Evolutionary conservation across 805 yeast species (phyloP), one percentile per base, ranked within the genome.

Genomic region (Kuraishia floccosa): DNA sequence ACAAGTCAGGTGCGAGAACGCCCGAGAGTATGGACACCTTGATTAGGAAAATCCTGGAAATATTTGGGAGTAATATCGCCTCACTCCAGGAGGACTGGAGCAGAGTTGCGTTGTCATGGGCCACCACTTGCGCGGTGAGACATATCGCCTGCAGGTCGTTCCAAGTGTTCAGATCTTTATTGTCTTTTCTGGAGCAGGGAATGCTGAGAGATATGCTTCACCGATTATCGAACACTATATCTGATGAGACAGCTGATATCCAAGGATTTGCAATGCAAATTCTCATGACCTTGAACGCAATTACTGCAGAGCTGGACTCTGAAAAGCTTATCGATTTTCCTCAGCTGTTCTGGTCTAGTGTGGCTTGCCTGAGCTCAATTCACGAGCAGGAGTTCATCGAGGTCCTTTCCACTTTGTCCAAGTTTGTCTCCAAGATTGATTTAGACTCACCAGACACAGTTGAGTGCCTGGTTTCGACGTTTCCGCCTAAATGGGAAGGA

Each of bases 241-340:
- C 96, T 1, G 99, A 93, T 49, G 85, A 77, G 25, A 74, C 85
- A 8, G 58, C 72, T 1, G 98, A 91, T 42, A 87, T 91, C 24
- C 97, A 89, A 54, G 95, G 96, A 1, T 93, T 93, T 54, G 78
- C 96, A 0, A 83, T 91, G 87, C 98, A 91, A 54, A 91, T 91
- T 33, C 58, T 91, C 39, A 89, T 91, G 96, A 89, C 98, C 0
- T 54, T 91, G 43, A 86, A 89, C 56, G 94, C 96, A 0, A 76
- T 86, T 10, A 82, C 89, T 2, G 91, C 94, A 0, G 94, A 85
- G 44, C 56, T 86, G 27, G 82, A 77, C 41, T 68, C 89, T 6
- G 81, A 73, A 24, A 78, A 81, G 40, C 58, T 91, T 37, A 77
- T 83, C 34, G 81, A 83, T 39, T 85, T 79, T 52, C 97, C 98